A percentile compares a stretch with the other conserved stretches of the same genome.
phyloP scores from a whole-genome alignment of 2,329 filamentous ascomycete genomes.

The Trichophyton mentagrophytes region DNA sequence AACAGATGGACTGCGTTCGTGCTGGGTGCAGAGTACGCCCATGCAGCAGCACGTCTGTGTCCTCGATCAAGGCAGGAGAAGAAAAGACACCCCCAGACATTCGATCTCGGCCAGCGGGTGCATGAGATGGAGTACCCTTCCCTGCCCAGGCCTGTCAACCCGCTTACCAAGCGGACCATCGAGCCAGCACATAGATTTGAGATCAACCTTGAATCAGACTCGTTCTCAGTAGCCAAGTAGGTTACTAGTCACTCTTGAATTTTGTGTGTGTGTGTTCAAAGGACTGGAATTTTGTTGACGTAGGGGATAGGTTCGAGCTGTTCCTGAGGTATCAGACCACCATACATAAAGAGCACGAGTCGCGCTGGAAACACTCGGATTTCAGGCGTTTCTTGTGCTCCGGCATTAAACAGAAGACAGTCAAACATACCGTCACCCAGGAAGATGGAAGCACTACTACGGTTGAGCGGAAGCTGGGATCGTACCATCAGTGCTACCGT shows the following conservation, averaged over 20 bases:
- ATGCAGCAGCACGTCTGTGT: conserved; percentile 33
- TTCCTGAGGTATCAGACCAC: conserved; percentile 37
- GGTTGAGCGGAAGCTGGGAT: conserved; percentile 34
- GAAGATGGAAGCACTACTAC: conserved; percentile 10
- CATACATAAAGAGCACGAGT: conserved; percentile 34
- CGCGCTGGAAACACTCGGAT: conserved; percentile 31
- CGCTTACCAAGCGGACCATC: conserved; percentile 29
- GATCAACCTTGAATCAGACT: conserved; percentile 36
- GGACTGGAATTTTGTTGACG: not conserved
- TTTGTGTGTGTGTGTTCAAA: not conserved
- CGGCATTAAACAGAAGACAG: conserved; percentile 30
- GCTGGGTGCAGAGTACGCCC: conserved; percentile 36
- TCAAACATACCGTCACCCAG: conserved; percentile 17
- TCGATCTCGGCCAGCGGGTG: conserved; percentile 31
- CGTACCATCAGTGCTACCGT: conserved; percentile 40
- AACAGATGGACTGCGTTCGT: conserved; percentile 39
- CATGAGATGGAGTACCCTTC: conserved; percentile 35
- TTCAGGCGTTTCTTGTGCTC: conserved; percentile 38
- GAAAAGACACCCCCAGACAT: conserved; percentile 30
- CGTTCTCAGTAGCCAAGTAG: conserved; percentile 35
- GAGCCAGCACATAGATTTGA: conserved; percentile 39
- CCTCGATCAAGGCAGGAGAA: conserved; percentile 36
- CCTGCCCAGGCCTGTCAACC: conserved; percentile 33
- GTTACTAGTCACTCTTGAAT: conserved; percentile 8
- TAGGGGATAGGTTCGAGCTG: conserved; percentile 27